phyloP scores from a whole-genome alignment of 2,329 filamentous ascomycete genomes.

The Sphaerostilbella broomeana region DNA sequence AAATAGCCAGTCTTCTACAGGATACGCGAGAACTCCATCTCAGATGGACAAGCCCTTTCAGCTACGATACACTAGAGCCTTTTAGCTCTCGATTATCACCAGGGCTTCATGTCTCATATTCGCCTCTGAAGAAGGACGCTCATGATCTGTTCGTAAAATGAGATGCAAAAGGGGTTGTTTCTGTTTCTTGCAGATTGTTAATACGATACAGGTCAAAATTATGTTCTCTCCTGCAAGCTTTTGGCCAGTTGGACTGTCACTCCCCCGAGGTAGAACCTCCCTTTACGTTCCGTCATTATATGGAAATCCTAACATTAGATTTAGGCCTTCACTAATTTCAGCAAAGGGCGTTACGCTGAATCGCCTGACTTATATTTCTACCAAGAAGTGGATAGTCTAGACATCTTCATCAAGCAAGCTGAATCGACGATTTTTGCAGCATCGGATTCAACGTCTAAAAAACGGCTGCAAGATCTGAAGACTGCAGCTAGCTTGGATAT shows the following conservation, averaged over 20 bases:
- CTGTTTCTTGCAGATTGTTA: neutral
- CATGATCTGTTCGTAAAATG: slow-evolving; percentile 7
- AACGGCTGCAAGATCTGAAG: slow-evolving; percentile 36
- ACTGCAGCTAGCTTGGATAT: slow-evolving; percentile 65
- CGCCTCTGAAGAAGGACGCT: slow-evolving; percentile 35
- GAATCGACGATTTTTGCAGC: slow-evolving; percentile 44
- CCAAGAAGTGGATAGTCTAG: slow-evolving; percentile 52
- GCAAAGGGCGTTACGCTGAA: slow-evolving; percentile 25
- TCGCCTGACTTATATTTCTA: slow-evolving; percentile 64
- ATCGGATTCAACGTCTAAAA: slow-evolving; percentile 42
- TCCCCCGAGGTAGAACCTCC: slow-evolving; percentile 23
- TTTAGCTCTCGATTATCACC: slow-evolving; percentile 69
- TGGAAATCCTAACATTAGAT: no score
- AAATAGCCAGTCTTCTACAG: slow-evolving; percentile 56
- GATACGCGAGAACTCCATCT: slow-evolving; percentile 68
- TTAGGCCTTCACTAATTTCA: slow-evolving; percentile 55
- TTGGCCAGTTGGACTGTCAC: slow-evolving; percentile 52
- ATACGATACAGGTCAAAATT: slow-evolving; percentile 40
- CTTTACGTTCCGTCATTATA: no score
- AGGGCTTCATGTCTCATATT: slow-evolving; percentile 76
- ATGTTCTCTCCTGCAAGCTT: slow-evolving; percentile 53
- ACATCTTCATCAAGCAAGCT: slow-evolving; percentile 47
- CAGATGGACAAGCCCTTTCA: slow-evolving; percentile 61
- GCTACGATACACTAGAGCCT: slow-evolving; percentile 58
- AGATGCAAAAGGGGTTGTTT: slow-evolving; percentile 4